Percentiles rank a stretch among this genome's conserved stretches.
Evolutionary conservation across 2,329 filamentous ascomycete genomes (phyloP).

Genomic region (Aspergillus chevalieri): DNA sequence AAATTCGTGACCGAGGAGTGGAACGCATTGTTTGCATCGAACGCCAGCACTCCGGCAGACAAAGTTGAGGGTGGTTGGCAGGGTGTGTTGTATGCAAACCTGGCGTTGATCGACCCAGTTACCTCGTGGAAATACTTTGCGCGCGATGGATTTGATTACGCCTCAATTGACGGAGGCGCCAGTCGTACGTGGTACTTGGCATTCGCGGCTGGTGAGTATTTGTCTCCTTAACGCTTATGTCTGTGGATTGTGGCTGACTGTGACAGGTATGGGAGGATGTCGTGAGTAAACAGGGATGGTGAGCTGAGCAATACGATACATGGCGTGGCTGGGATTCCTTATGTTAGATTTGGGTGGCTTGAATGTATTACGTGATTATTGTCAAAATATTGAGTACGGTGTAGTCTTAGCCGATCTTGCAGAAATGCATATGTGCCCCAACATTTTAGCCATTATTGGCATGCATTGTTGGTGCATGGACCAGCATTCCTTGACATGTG

Average conservation of each 20-base stretch:
- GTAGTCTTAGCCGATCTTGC: too few species aligned
- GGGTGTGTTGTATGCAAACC: conserved; percentile 75
- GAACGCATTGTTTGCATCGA: conserved; percentile 67
- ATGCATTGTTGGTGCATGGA: too few species aligned
- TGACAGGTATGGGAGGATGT: background rate
- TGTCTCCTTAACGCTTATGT: background rate
- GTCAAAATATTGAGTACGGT: too few species aligned
- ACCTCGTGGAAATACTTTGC: conserved; percentile 71
- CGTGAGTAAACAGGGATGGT: background rate
- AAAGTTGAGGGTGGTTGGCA: conserved; percentile 71
- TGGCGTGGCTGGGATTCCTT: background rate
- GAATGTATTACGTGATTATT: too few species aligned
- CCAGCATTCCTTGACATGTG: background rate
- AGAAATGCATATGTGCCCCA: too few species aligned
- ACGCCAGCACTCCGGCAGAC: conserved; percentile 52
- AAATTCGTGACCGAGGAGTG: conserved; percentile 78
- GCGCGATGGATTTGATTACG: conserved; percentile 56
- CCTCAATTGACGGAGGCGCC: conserved; percentile 69
- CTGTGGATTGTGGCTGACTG: conserved; percentile 18
- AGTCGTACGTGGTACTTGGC: conserved; percentile 80
- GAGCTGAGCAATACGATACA: background rate
- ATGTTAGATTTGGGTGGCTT: too few species aligned
- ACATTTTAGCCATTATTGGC: too few species aligned
- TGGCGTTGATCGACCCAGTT: conserved; percentile 67
- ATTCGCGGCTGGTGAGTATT: conserved; percentile 59